phyloP scores from a whole-genome alignment of 768 basidiomycete species.

The Saitozyma podzolica region DNA sequence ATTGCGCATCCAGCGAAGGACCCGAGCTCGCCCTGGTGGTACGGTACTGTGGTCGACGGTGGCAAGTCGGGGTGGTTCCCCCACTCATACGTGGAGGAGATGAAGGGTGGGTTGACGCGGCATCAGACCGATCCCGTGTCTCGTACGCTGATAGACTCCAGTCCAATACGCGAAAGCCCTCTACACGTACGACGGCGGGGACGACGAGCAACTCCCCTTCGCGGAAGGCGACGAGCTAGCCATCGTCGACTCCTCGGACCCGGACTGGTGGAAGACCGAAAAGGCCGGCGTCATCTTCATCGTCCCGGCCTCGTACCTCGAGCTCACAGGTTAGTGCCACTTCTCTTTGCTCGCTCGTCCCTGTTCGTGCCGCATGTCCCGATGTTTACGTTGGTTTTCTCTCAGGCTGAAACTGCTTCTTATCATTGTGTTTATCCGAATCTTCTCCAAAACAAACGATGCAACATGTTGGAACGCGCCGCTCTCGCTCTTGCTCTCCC shows the following conservation, averaged over 20 bases:
- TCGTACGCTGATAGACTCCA: constrained; percentile 14
- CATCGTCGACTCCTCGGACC: constrained; percentile 79
- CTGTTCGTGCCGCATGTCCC: constrained; percentile 35
- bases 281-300: constrained; percentile 79
- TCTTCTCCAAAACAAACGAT: too few species aligned
- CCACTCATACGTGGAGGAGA: constrained; percentile 75
- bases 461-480: too few species aligned
- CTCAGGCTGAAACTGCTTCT: constrained; percentile 71
- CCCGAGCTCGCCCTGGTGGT: constrained; percentile 87
- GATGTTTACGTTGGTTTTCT: constrained; percentile 58
- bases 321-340: constrained; percentile 84
- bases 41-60: constrained; percentile 67
- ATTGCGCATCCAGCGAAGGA: constrained; percentile 79
- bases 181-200: constrained; percentile 71
- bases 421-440: constrained; percentile 33
- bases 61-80: constrained; percentile 86
- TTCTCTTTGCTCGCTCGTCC: constrained; percentile 41
- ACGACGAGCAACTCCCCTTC: constrained; percentile 81
- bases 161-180: constrained; percentile 72
- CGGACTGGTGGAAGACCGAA: constrained; percentile 96
- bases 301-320: constrained; percentile 88
- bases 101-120: constrained; percentile 61
- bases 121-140: background rate
- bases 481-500: too few species aligned
- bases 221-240: constrained; percentile 72